Base-by-base conservation (phyloP, 306 rosid genomes). In the Cajanus cajan region DNA sequence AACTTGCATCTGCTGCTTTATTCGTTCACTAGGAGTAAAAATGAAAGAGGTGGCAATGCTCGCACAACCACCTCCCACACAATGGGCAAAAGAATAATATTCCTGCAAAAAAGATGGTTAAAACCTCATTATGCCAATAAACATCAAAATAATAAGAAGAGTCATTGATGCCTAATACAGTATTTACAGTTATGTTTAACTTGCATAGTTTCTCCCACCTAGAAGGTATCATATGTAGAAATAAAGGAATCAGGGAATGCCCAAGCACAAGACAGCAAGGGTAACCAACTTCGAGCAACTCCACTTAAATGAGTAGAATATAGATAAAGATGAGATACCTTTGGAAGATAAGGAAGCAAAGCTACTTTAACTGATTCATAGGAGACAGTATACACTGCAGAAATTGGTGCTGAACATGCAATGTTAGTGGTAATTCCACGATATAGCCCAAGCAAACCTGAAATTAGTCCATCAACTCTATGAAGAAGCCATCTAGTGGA, bases 1-100 rank as follows among this genome's bases (percentile, higher is more conserved):
- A 78, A 95, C 93, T 91, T 95, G 98, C 98, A 95, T 91, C 91
- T 93, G 98, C 90, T 91, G 98, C 88, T 95, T 95, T 90, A 95
- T 86, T 64, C 86, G 94, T 85, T 95, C 98, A 51, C 98, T 91
- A 13, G 98, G 98, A 82, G 98, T 95, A 71, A 95, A 95, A 83
- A 92, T 87, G 83, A 91, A 92, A 79, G 98, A 95, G 68, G 98
- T 95, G 47, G 98, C 98, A 83, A 91, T 43, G 85, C 98, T 95
- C 86, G 98, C 96, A 86, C 92, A 85, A 80, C 97, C 98, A 58
- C 98, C 97, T 50, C 98, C 97, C 67, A 85, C 55, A 52, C 98
- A 91, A 74, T 92, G 98, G 43, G 90, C 94, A 86, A 86, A 41
- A 72, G 97, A 90, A 91, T 82, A 78, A 85, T 90, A 86, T 77